Conservation (phyloP, 2,329 filamentous ascomycete species). For the Calonectria ilicicola region DNA sequence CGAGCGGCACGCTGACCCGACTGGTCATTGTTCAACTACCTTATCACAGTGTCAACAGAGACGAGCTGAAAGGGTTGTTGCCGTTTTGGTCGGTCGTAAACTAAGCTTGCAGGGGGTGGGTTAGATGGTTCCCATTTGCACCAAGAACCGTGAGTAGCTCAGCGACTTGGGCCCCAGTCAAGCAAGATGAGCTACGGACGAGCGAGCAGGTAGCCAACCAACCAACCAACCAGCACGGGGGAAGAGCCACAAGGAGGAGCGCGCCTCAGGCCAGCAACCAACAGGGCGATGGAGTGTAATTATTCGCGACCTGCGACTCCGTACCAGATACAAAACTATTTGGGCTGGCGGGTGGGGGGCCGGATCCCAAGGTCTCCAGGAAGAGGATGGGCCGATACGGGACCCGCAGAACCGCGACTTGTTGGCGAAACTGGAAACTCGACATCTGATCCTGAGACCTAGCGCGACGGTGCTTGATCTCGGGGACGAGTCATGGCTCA, state of each 20-base stretch:
- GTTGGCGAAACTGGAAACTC: constrained; percentile 29
- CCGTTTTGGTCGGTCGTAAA: constrained; percentile 14
- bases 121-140: constrained; percentile 16
- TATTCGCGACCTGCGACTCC: constrained; percentile 3
- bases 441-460: constrained; percentile 31
- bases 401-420: constrained; percentile 29
- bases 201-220: background rate
- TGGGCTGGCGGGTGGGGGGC: constrained; percentile 8
- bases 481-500: constrained; percentile 33
- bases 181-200: constrained; percentile 12
- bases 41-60: constrained; percentile 20
- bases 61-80: constrained; percentile 18
- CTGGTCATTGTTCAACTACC: constrained; percentile 12
- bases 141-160: background rate
- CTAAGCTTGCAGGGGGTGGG: constrained; percentile 19
- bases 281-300: constrained; percentile 8
- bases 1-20: constrained; percentile 19
- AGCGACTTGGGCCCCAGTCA: constrained; percentile 13
- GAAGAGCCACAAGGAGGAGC: background rate
- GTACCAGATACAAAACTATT: constrained; percentile 9
- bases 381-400: constrained; percentile 36
- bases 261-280: background rate
- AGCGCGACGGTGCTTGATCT: constrained; percentile 17
- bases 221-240: constrained; percentile 1
- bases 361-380: constrained; percentile 7